Percentiles rank a stretch among this genome's conserved stretches.
These are phyloP conservation scores for Luffa acutangula DNA, from an alignment of 306 rosid genomes.

Conservation along the genomic window DNA sequence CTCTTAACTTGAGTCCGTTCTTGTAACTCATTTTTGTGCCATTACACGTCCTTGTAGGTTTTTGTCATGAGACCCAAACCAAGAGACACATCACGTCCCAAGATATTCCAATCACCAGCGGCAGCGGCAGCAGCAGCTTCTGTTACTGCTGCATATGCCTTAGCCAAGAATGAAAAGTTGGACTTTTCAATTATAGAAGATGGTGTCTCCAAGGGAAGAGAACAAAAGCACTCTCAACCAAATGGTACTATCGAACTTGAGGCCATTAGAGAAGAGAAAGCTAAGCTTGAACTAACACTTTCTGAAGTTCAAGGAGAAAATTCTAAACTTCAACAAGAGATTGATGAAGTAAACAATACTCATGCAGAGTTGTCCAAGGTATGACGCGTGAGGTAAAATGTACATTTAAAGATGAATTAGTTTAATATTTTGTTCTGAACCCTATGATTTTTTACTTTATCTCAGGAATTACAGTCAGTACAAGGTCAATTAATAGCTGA, in stretches of 20 bases:
- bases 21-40: not conserved
- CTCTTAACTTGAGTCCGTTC: not conserved
- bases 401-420: not conserved
- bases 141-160: conserved; percentile 90
- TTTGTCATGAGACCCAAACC: conserved; percentile 79
- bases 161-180: conserved; percentile 63
- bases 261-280: conserved; percentile 51
- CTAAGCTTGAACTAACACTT: conserved; percentile 43
- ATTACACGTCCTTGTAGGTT: conserved; percentile 34
- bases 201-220: conserved; percentile 29
- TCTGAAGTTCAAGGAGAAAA: conserved; percentile 39
- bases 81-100: conserved; percentile 45
- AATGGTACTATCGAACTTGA: conserved; percentile 27
- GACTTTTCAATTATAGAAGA: conserved; percentile 36
- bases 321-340: conserved; percentile 17
- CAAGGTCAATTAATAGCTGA: conserved; percentile 29
- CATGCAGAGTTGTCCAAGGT: conserved; percentile 90
- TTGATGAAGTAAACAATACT: conserved; percentile 55
- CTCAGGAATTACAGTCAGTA: no score
- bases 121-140: conserved; percentile 99
- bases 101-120: conserved; percentile 91
- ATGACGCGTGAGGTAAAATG: conserved; percentile 5
- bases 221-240: conserved; percentile 22
- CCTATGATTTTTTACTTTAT: no score
- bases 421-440: no score